Conservation (phyloP, 2,329 filamentous ascomycete species). For the Aspergillus sp. region DNA sequence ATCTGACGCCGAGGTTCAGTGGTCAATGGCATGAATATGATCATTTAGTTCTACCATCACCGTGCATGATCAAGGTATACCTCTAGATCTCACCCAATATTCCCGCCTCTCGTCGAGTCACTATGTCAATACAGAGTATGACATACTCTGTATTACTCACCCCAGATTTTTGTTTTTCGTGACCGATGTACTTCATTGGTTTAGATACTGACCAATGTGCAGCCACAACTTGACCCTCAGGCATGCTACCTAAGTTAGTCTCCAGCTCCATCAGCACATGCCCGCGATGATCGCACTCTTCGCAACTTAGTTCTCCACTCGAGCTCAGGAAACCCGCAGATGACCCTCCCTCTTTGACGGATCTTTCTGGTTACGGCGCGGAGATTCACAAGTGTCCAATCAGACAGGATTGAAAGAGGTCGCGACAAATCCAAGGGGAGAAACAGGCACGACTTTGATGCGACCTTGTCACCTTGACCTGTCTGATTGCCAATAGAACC, state of each 20-base stretch:
- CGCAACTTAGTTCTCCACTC: neutral
- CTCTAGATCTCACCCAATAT: neutral
- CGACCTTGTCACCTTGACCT: neutral
- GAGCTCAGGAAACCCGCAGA: neutral
- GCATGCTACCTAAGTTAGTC: neutral
- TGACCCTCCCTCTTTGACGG: slow-evolving; percentile 1
- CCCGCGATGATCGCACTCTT: neutral
- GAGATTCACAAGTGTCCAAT: slow-evolving; percentile 4
- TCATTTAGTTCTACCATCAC: no score
- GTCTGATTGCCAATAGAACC: slow-evolving; percentile 2
- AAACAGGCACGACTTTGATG: neutral
- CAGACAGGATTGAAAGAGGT: neutral
- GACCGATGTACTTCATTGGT: neutral
- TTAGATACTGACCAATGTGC: neutral
- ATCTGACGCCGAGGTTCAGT: neutral
- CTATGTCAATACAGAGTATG: no score
- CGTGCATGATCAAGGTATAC: neutral
- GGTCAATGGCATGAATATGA: no score
- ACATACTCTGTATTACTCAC: neutral
- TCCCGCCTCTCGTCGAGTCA: neutral
- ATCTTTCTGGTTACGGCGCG: slow-evolving; percentile 5
- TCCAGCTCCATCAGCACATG: neutral
- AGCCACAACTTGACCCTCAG: neutral
- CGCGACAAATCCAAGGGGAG: neutral
- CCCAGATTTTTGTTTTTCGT: neutral